Percentiles rank a stretch among this genome's conserved stretches.
Evolutionary conservation across 345 rosid genomes (phyloP).

Genomic region (Rhizophora apiculata): DNA sequence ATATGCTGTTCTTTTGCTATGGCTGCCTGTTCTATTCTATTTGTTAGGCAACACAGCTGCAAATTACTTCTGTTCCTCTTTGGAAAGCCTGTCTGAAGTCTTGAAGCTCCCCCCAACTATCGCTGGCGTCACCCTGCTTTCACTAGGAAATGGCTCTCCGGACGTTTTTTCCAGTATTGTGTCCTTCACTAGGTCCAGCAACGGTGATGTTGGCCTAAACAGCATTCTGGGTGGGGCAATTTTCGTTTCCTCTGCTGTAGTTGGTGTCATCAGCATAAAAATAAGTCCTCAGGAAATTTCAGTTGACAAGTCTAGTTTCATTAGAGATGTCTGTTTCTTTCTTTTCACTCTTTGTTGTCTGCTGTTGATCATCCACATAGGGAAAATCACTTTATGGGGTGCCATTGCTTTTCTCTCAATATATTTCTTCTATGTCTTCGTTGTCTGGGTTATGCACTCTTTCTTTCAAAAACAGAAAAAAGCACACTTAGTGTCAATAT

Average conservation of each 20-base stretch:
- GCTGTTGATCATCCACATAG: conserved; percentile 47
- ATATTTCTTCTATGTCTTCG: conserved; percentile 55
- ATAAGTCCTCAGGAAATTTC: conserved; percentile 35
- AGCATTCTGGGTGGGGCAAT: conserved; percentile 79
- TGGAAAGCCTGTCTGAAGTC: conserved; percentile 71
- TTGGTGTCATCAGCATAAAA: conserved; percentile 60
- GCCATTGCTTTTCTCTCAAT: conserved; percentile 57
- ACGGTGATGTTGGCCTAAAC: conserved; percentile 70
- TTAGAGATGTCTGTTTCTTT: conserved; percentile 74
- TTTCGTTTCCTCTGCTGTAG: conserved; percentile 72
- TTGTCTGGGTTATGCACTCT: conserved; percentile 52
- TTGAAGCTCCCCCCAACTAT: conserved; percentile 73
- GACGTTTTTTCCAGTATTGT: conserved; percentile 82
- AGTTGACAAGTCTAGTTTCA: conserved; percentile 59
- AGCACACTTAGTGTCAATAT: background rate
- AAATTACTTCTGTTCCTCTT: conserved; percentile 68
- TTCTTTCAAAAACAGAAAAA: conserved; percentile 14
- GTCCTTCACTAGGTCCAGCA: conserved; percentile 61
- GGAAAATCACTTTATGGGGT: conserved; percentile 57
- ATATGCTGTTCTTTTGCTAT: conserved; percentile 46
- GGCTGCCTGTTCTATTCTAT: conserved; percentile 73
- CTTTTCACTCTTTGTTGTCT: conserved; percentile 57
- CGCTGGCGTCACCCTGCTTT: conserved; percentile 84
- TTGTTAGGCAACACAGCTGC: conserved; percentile 77
- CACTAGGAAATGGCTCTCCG: conserved; percentile 88